Evolutionary conservation across 1,284 basidiomycete genomes (phyloP), one percentile per base, ranked within the genome.

Genomic region (Farysia itapuensis): DNA sequence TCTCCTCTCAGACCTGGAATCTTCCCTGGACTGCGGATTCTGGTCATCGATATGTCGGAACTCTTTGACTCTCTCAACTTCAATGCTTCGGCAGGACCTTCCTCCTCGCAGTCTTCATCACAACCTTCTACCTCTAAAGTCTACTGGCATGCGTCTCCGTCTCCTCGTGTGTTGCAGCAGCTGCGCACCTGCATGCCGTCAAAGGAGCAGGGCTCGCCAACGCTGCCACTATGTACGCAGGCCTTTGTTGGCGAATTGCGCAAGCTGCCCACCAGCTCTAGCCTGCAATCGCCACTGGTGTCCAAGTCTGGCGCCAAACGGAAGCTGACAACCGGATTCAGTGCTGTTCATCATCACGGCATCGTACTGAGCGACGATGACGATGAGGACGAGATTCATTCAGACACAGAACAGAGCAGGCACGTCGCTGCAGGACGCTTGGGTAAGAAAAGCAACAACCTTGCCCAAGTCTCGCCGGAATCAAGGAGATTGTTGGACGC

Each of bases 21-120:
- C n/a, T n/a, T n/a, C n/a, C n/a, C n/a, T n/a, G n/a, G n/a, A n/a
- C n/a, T n/a, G n/a, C n/a, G n/a, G n/a, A n/a, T n/a, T 28, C n/a
- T 28, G 9, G 9, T 8, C 31, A 33, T 11, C 33, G 39, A 20
- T 45, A 63, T 63, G 59, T 63, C 59, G 22, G 59, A 63, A 26
- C 59, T 63, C 30, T 63, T 63, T 22, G 59, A 63, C 40, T 63
- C 59, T 30, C 53, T 63, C 49, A 57, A 63, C 12, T 40, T 63
- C 19, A 51, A 31, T 50, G 48, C 32, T 4, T 39, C 44, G 5
- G 43, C 50, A 7, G 58, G 44, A 11, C 47, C 48, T 2, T 48
- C 52, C 2, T 61, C 58, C 3, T 61, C 58, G 3, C 58, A 61
- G 15, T 54, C 57, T 2, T 57, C 59, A 1, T 63, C 59, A 3